Evolutionary conservation across 495 filamentous ascomycete genomes (phyloP).

Genomic region (Oidiodendron maius): DNA sequence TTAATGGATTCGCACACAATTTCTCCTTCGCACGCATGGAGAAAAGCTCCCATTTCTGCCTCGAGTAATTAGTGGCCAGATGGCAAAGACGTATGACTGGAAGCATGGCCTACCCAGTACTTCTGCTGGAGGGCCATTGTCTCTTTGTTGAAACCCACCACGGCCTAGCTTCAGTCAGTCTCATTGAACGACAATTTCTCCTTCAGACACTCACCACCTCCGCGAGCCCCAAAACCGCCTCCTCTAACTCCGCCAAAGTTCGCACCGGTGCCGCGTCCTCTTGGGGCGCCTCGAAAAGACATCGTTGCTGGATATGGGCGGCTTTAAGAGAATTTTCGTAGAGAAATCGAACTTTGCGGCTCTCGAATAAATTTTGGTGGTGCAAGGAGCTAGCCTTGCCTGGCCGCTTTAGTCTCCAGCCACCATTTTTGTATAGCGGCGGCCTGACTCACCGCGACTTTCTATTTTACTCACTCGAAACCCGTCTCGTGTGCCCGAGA

Average conservation of each 20-base stretch:
- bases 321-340: conserved; percentile 2
- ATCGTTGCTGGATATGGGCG: conserved; percentile 15
- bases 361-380: neutral
- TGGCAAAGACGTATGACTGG: neutral
- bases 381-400: neutral
- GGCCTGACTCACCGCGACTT: neutral
- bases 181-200: neutral
- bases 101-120: conserved; percentile 29
- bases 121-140: conserved; percentile 45
- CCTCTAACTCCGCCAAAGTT: conserved; percentile 38
- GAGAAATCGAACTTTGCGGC: neutral
- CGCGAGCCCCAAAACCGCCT: conserved; percentile 41
- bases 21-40: conserved; percentile 94
- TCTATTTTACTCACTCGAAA: too few relatives aligned
- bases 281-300: conserved; percentile 24
- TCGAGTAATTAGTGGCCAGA: neutral
- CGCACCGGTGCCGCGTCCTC: conserved; percentile 24
- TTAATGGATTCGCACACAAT: conserved; percentile 92
- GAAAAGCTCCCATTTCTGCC: conserved; percentile 82
- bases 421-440: too few relatives aligned
- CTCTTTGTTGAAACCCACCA: conserved; percentile 45
- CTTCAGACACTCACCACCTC: conserved; percentile 29
- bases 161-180: conserved; percentile 31
- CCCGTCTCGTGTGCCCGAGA: neutral
- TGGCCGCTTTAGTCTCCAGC: neutral